Percentiles rank a stretch among this genome's conserved stretches.
Evolutionary conservation across 129 eudicot species (phyloP).

Genomic region (Ambrosia artemisiifolia): DNA sequence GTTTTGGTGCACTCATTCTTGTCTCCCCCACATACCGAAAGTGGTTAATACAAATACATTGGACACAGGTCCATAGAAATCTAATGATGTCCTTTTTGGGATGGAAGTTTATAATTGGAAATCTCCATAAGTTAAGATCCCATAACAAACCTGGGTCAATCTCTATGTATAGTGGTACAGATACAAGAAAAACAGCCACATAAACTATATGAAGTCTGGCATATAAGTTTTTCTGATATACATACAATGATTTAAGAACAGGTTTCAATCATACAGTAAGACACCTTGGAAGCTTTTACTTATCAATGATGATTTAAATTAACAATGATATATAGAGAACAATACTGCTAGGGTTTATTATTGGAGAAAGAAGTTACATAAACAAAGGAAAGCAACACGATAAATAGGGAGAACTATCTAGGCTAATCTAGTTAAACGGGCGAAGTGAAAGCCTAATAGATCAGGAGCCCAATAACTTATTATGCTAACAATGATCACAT

Average conservation of each 20-base stretch:
- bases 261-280: constrained; percentile 20
- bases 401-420: too few relatives aligned
- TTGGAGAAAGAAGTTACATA: too few relatives aligned
- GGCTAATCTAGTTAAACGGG: too few relatives aligned
- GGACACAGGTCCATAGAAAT: constrained; percentile 16
- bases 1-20: not conserved
- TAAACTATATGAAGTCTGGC: not conserved
- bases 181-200: not conserved
- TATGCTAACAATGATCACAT: constrained; percentile 16
- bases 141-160: constrained; percentile 1
- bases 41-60: not conserved
- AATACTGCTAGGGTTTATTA: too few relatives aligned
- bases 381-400: too few relatives aligned
- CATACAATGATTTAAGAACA: too few relatives aligned
- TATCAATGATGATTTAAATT: constrained; percentile 6
- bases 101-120: constrained; percentile 17
- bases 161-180: constrained; percentile 11
- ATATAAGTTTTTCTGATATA: too few relatives aligned
- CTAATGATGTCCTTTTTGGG: constrained; percentile 10
- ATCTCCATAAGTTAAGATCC: constrained; percentile 8
- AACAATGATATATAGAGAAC: too few relatives aligned
- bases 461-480: too few relatives aligned
- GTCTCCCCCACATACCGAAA: constrained; percentile 18
- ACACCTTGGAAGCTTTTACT: constrained; percentile 17
- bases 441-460: too few relatives aligned